These are phyloP conservation scores for Cutaneotrichosporon spelunceum DNA, from an alignment of 1,284 basidiomycete species.

Conservation along the genomic window DNA sequence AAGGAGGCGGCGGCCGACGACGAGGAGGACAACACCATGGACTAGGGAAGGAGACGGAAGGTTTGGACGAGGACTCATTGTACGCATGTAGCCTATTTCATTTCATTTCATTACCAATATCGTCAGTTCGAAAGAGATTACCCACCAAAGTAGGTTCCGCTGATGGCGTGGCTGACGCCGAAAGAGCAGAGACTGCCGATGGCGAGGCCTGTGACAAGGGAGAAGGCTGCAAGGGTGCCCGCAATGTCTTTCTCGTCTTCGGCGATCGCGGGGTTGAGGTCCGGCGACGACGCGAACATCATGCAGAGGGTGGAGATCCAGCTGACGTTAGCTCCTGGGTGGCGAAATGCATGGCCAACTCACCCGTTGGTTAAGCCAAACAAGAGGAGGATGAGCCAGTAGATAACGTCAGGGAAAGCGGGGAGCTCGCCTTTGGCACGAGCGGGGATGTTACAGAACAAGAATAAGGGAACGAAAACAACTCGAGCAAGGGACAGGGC, in stretches of 20 bases:
- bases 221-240: slow-evolving; percentile 74
- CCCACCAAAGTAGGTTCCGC: slow-evolving; percentile 27
- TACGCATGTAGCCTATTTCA: slow-evolving; percentile 22
- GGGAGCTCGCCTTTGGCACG: slow-evolving; percentile 44
- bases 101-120: slow-evolving; percentile 10
- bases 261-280: slow-evolving; percentile 44
- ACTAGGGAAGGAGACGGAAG: slow-evolving; percentile 1
- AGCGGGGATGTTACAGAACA: slow-evolving; percentile 65
- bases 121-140: slow-evolving; percentile 7
- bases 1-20: slow-evolving; percentile 44
- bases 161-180: slow-evolving; percentile 56
- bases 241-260: slow-evolving; percentile 74
- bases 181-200: slow-evolving; percentile 74
- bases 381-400: slow-evolving; percentile 66
- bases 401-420: slow-evolving; percentile 69
- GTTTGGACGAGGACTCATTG: slow-evolving; percentile 12
- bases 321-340: slow-evolving; percentile 27
- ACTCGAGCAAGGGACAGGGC: slow-evolving; percentile 65
- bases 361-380: slow-evolving; percentile 79
- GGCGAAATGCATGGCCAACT: slow-evolving; percentile 6
- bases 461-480: slow-evolving; percentile 73
- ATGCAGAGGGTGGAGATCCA: slow-evolving; percentile 46
- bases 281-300: slow-evolving; percentile 48
- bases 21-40: slow-evolving; percentile 30
- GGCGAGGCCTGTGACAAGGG: slow-evolving; percentile 69